Evolutionary conservation across 73 alveolate species (phyloP).

Genomic region (Paramecium pentaurelia): DNA sequence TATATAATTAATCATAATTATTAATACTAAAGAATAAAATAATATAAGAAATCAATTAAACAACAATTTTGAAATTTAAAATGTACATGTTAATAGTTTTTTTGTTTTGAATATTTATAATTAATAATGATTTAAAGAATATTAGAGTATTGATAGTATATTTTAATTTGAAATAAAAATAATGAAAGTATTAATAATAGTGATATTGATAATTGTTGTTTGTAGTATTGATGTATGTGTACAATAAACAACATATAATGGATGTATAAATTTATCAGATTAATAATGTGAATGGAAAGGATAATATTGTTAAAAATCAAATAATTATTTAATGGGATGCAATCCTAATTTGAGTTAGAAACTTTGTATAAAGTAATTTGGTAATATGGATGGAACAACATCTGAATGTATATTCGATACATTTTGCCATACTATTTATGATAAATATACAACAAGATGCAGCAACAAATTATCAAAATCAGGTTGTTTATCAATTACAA

Average conservation of each 20-base stretch:
- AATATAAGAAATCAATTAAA: no score
- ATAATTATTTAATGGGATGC: constrained; percentile 41
- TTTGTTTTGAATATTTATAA: no score
- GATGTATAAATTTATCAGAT: neutral
- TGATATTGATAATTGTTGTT: neutral
- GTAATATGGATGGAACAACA: neutral
- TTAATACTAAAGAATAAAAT: no score
- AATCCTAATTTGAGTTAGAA: neutral
- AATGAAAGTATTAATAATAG: neutral
- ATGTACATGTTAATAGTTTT: no score
- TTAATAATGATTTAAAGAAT: no score
- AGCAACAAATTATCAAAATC: neutral
- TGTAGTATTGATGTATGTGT: neutral
- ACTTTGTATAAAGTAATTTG: neutral
- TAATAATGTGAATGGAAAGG: neutral
- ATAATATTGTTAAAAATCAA: neutral
- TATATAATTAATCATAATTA: no score
- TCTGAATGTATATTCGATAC: neutral
- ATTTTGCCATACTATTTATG: neutral
- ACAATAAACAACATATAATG: neutral
- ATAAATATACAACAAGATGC: neutral
- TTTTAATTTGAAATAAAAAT: neutral
- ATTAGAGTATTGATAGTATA: neutral
- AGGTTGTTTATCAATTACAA: constrained; percentile 16
- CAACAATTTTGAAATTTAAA: no score